Percentiles rank a stretch among this genome's conserved stretches.
These are phyloP conservation scores for Erythrobasidium yunnanense DNA, from an alignment of 768 basidiomycete species.

Conservation along the genomic window DNA sequence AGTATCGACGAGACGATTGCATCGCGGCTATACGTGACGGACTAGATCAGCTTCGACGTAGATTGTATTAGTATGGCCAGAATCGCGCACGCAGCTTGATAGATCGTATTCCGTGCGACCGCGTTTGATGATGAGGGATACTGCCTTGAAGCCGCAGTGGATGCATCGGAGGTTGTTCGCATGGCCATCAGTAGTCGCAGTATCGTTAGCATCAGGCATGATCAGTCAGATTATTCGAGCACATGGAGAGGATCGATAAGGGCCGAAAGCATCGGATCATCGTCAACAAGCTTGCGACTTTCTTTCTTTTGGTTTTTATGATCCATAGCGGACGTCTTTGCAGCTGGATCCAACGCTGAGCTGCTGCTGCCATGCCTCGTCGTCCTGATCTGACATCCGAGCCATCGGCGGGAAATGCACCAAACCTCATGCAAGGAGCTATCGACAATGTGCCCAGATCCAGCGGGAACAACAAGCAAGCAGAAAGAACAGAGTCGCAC, in stretches of 20 bases:
- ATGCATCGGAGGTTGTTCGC: slow-evolving; percentile 4
- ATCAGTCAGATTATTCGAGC: neutral
- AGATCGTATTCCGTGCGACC: slow-evolving; percentile 7
- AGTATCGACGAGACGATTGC: neutral
- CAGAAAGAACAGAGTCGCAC: neutral
- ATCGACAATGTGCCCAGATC: too few species aligned
- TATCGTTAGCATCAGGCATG: neutral
- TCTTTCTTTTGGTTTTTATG: too few species aligned
- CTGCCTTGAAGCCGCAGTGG: neutral
- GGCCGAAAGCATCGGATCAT: too few species aligned
- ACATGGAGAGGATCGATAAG: neutral
- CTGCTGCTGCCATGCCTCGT: too few species aligned
- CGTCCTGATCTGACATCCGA: too few species aligned
- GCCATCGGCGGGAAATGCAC: too few species aligned
- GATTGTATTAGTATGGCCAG: neutral
- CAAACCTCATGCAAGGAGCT: too few species aligned
- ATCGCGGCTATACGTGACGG: neutral
- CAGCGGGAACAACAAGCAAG: neutral
- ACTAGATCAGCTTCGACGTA: neutral
- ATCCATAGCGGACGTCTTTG: too few species aligned
- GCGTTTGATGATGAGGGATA: neutral
- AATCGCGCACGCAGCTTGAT: neutral
- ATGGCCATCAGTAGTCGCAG: neutral
- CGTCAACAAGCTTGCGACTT: too few species aligned
- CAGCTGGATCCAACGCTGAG: too few species aligned